Evolutionary conservation across 306 rosid species (phyloP), one percentile per base, ranked within the genome.

Genomic region (Lathyrus aphaca): DNA sequence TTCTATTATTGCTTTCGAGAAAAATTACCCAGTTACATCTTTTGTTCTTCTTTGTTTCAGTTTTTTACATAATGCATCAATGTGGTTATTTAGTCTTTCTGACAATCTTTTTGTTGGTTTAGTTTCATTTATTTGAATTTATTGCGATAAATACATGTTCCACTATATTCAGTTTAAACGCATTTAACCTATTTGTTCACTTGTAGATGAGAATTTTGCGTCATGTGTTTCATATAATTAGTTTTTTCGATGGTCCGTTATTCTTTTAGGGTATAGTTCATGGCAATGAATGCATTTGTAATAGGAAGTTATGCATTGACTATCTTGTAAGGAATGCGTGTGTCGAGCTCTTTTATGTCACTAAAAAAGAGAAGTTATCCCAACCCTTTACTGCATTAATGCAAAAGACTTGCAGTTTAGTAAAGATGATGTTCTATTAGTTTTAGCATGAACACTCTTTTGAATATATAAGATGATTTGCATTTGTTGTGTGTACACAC

Each of bases 181-280:
- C 69, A 45, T 57, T 53, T 59, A 35, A 50, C 61, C 45, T 64
- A 23, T 77, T 13, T 59, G 75, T 78, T 35, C 46, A 42, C 68
- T 37, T 51, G 73, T 6, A 46, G 61, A 44, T 49, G 44, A 64
- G 39, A 38, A 23, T 19, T 44, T 77, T 4, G 48, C 35, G 62
- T 58, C 17, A 38, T 7, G 38, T 55, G 67, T 56, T 74, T 54
- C 32, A 19, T 27, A 66, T 56, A 10, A 43, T 29, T 53, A 53
- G 59, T 53, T 35, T 39, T 35, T 46, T 66, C 17, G 1, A 2
- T 55, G 38, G 16, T 54, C 55, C 5, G 12, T 19, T 29, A 21
- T 44, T 54, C 68, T 44, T 51, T 32, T 51, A 44, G 62, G 45
- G 11, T 64, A 71, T 49, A 21, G 59, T 48, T 40, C 64, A 58